phyloP scores from a whole-genome alignment of 1,139 yeast species.

The Yamadazyma conglobata region DNA sequence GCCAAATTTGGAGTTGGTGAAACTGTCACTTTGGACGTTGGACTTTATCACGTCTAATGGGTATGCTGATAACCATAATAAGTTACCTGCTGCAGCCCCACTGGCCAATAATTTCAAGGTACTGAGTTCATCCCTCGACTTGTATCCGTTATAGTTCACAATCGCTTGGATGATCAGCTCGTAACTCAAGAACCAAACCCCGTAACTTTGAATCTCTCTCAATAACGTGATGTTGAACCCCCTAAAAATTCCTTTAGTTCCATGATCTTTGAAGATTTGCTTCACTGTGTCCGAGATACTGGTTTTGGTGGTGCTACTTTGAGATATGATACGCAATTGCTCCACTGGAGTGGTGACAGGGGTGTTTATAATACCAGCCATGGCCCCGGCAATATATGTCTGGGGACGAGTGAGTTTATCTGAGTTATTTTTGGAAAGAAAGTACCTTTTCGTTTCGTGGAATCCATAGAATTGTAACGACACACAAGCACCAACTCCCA shows the following conservation, averaged over 20 bases:
- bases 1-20: constrained; percentile 45
- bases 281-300: constrained; percentile 39
- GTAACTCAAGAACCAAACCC: constrained; percentile 76
- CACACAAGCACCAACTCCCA: constrained; percentile 72
- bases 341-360: constrained; percentile 75
- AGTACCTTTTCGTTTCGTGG: constrained; percentile 68
- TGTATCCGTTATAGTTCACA: constrained; percentile 27
- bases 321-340: constrained; percentile 68
- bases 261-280: constrained; percentile 45
- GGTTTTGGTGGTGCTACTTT: constrained; percentile 47
- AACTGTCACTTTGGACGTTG: constrained; percentile 63
- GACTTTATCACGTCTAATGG: constrained; percentile 72
- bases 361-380: constrained; percentile 74
- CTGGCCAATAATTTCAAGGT: constrained; percentile 58
- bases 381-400: constrained; percentile 69
- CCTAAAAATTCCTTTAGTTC: constrained; percentile 55
- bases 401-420: constrained; percentile 50
- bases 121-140: constrained; percentile 49
- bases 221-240: constrained; percentile 58
- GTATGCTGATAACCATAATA: constrained; percentile 67
- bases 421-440: constrained; percentile 28
- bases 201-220: constrained; percentile 77
- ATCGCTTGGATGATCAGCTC: constrained; percentile 55
- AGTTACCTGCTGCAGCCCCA: constrained; percentile 73
- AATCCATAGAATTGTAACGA: constrained; percentile 75